Base-by-base conservation (phyloP, 768 basidiomycete genomes). In the Boletus tomentosulus region DNA sequence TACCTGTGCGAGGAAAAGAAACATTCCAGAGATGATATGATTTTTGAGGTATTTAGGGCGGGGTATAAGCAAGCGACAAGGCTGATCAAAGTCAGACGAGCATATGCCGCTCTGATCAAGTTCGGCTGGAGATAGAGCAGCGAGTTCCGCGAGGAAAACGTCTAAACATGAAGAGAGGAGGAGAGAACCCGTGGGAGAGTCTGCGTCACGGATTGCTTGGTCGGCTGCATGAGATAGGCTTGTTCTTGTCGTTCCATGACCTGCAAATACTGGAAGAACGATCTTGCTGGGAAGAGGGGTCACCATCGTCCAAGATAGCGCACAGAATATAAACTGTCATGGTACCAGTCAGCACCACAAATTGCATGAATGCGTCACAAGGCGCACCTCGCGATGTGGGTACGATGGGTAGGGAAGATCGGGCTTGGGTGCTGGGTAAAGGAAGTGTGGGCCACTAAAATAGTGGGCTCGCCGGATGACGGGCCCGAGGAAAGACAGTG, bases 121-220 rank as follows among this genome's bases (percentile, higher is more conserved):
- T 22, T 76, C 73, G 8, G 57, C 37, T 2, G 68, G 51, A n/a
- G 78, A 63, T n/a, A 86, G 60, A 0, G 75, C 69, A 3, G 68
- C 70, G 12, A 86, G 63, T 60, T 85, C 84, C 27, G 58, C 62
- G 50, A 72, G 74, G 55, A 86, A 80, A 12, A 71, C 75, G 33
- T 79, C 72, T 47, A 75, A 66, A 58, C 81, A 86, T 1, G 82
- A 75, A 3, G 76, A 69, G 33, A 84, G 70, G 30, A 86, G 69
- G 33, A 79, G 60, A 11, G 69, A 62, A 2, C 77, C 80, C 2
- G 68, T 62, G 4, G 76, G 65, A 12, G 76, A 73, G 27, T 68
- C 64, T 16, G 76, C 75, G 56, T 80, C 78, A 30, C 59, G 65
- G 19, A 76, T 51, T 6, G 76, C 76, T 60, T 74, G 75, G 25